Percentiles rank a stretch among this genome's conserved stretches.
These are phyloP conservation scores for Cercospora brassicicola DNA, from an alignment of 2,329 filamentous ascomycete species.

Conservation along the genomic window DNA sequence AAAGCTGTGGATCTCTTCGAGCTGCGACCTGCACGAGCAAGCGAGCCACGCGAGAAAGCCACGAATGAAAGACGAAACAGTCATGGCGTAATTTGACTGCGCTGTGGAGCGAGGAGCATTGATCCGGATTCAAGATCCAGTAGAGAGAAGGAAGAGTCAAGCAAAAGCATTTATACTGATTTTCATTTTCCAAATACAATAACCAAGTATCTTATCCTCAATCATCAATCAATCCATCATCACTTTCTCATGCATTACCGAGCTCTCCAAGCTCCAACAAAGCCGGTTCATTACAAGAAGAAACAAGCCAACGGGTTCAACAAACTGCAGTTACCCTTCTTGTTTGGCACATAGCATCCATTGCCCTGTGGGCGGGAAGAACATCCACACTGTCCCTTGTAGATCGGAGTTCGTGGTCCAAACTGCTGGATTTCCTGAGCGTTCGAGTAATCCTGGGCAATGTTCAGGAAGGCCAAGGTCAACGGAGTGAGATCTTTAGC, in stretches of 20 bases:
- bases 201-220: background rate
- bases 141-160: background rate
- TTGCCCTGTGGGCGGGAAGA: background rate
- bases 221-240: background rate
- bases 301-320: background rate
- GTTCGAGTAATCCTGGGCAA: slow-evolving; percentile 12
- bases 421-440: slow-evolving; percentile 15
- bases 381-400: background rate
- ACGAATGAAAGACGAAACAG: background rate
- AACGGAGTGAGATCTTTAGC: slow-evolving; percentile 3
- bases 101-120: background rate
- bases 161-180: background rate
- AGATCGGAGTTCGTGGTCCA: background rate
- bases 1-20: background rate
- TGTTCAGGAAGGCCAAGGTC: slow-evolving; percentile 9
- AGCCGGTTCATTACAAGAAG: background rate
- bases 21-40: background rate
- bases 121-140: background rate
- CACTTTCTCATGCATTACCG: background rate
- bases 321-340: background rate
- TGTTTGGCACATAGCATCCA: background rate
- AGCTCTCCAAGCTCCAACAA: background rate
- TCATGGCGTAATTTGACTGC: background rate
- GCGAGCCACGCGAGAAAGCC: background rate
- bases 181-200: background rate